Evolutionary conservation across 371 early-diverging fungal species (phyloP).

Genomic region (Parasitella parasitica): DNA sequence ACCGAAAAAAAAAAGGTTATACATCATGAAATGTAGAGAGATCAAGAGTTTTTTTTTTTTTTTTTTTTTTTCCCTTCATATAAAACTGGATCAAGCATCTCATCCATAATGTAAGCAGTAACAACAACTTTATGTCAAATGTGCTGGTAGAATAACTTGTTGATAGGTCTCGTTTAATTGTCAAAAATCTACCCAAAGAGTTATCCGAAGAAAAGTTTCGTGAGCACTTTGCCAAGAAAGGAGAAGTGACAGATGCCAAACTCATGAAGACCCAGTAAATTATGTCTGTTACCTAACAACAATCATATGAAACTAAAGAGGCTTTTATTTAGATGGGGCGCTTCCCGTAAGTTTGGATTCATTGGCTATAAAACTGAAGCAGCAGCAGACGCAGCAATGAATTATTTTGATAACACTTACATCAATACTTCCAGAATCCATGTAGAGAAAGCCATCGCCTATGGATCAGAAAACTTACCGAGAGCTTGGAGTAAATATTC

Average conservation of each 20-base stretch:
- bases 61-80: no score
- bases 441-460: constrained; percentile 87
- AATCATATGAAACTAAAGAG: neutral
- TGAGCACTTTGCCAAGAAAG: constrained; percentile 83
- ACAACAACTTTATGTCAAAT: neutral
- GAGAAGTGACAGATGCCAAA: constrained; percentile 91
- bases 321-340: constrained; percentile 73
- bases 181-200: constrained; percentile 93
- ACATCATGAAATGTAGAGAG: neutral
- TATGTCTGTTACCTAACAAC: neutral
- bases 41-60: neutral
- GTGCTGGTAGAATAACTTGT: neutral
- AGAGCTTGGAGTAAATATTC: constrained; percentile 91
- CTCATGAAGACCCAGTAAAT: constrained; percentile 78
- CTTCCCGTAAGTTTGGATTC: constrained; percentile 88
- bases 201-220: constrained; percentile 81
- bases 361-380: constrained; percentile 87
- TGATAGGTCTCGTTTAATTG: constrained; percentile 70
- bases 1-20: neutral
- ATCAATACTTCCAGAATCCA: constrained; percentile 86
- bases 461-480: constrained; percentile 74
- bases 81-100: neutral
- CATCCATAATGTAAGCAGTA: neutral
- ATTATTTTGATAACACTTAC: constrained; percentile 88
- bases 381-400: constrained; percentile 79